Conservation (phyloP, 345 rosid species). For the Pistacia vera region DNA sequence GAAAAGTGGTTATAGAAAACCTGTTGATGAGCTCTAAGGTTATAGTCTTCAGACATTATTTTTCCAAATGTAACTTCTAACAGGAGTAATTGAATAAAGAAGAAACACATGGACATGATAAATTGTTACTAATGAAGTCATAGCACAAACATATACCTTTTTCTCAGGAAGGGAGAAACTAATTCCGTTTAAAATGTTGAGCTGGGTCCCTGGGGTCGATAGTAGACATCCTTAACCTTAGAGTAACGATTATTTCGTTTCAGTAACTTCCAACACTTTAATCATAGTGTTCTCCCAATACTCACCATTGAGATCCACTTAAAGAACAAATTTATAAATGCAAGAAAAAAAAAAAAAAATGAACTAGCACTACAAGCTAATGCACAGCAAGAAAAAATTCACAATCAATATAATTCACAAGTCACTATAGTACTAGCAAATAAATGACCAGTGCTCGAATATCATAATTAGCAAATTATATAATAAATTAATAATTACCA, state of each 20-base stretch:
- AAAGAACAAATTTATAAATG: background rate
- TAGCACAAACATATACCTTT: slow-evolving; percentile 41
- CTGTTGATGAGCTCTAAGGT: background rate
- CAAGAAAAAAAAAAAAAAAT: background rate
- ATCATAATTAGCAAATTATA: background rate
- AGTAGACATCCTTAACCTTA: slow-evolving; percentile 66
- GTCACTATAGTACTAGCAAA: background rate
- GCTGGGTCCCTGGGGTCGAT: slow-evolving; percentile 84
- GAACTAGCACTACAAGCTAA: background rate
- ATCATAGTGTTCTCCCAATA: background rate
- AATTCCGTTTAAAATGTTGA: slow-evolving; percentile 70
- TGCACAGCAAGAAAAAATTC: background rate
- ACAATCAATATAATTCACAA: background rate
- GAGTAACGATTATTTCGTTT: slow-evolving; percentile 7
- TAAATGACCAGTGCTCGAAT: background rate
- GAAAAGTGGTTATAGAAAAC: background rate
- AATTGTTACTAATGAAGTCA: background rate
- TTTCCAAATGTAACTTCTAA: background rate
- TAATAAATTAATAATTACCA: background rate
- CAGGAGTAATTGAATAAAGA: slow-evolving; percentile 1
- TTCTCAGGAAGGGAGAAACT: slow-evolving; percentile 78
- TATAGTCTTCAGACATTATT: background rate
- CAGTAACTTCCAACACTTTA: slow-evolving; percentile 20
- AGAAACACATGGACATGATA: background rate
- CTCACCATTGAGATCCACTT: no score